Evolutionary conservation across 441 rosid genomes (phyloP).

Genomic region (Gossypium gossypioides): DNA sequence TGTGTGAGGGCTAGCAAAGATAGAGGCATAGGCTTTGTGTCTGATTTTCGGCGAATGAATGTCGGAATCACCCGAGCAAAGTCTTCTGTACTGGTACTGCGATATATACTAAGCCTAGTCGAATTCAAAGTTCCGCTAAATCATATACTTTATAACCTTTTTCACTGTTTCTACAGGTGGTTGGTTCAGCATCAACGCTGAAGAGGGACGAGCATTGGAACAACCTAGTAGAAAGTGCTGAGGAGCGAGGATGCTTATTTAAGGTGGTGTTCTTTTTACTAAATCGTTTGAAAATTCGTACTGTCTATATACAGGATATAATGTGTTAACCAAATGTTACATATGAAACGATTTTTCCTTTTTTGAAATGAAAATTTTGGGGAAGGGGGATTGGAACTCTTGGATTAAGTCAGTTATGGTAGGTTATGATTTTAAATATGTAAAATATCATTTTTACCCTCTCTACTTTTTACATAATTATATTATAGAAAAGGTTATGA

Average conservation of each 20-base stretch:
- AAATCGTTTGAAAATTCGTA: background rate
- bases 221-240: constrained; percentile 68
- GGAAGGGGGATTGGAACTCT: background rate
- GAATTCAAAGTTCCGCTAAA: background rate
- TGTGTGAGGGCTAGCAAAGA: constrained; percentile 75
- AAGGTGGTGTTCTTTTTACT: constrained; percentile 34
- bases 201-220: constrained; percentile 69
- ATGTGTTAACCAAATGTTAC: background rate
- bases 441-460: too few relatives aligned
- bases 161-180: constrained; percentile 43
- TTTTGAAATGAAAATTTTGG: background rate
- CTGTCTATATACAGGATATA: background rate
- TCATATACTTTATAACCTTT: background rate
- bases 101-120: background rate
- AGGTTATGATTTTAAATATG: too few relatives aligned
- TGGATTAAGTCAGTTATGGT: too few relatives aligned
- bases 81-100: constrained; percentile 61
- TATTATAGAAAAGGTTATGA: too few relatives aligned
- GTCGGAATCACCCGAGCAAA: constrained; percentile 90
- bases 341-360: background rate
- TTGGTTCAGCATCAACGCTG: constrained; percentile 77
- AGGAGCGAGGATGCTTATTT: constrained; percentile 42
- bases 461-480: too few relatives aligned
- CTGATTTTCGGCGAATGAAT: constrained; percentile 83
- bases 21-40: constrained; percentile 63